These are phyloP conservation scores for Heliocybe sulcata DNA, from an alignment of 1,284 basidiomycete species.

Conservation along the genomic window DNA sequence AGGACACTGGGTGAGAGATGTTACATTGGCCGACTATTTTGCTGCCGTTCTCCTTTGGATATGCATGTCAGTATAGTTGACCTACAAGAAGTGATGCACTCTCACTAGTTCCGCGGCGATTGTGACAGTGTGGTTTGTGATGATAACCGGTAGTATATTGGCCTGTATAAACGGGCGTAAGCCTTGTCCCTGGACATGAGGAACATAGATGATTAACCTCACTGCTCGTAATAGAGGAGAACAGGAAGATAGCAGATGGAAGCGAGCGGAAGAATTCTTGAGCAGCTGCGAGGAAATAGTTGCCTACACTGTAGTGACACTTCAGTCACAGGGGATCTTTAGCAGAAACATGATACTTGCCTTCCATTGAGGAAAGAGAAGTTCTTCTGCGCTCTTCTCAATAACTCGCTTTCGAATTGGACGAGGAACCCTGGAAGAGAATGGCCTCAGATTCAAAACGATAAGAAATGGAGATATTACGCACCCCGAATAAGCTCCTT, in stretches of 20 bases:
- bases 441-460: background rate
- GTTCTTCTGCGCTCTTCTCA: slow-evolving; percentile 85
- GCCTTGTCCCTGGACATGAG: slow-evolving; percentile 3
- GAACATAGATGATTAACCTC: slow-evolving; percentile 24
- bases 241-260: slow-evolving; percentile 92
- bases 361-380: slow-evolving; percentile 88
- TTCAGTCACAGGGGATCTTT: background rate
- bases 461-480: slow-evolving; percentile 1
- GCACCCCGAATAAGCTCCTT: slow-evolving; percentile 86
- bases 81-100: slow-evolving; percentile 8
- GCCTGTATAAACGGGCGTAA: slow-evolving; percentile 37
- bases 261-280: slow-evolving; percentile 84
- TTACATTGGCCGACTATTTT: slow-evolving; percentile 93
- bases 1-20: slow-evolving; percentile 84
- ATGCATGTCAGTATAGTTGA: background rate
- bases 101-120: slow-evolving; percentile 90
- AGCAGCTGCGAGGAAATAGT: slow-evolving; percentile 85
- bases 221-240: slow-evolving; percentile 86
- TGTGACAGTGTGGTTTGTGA: slow-evolving; percentile 96
- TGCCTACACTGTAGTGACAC: slow-evolving; percentile 58
- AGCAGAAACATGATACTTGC: slow-evolving; percentile 24
- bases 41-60: slow-evolving; percentile 62
- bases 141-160: slow-evolving; percentile 82
- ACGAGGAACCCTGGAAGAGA: slow-evolving; percentile 80
- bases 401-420: slow-evolving; percentile 82